These are phyloP conservation scores for Solanum ahanhuiri DNA, from an alignment of 257 asterid species.

Conservation along the genomic window DNA sequence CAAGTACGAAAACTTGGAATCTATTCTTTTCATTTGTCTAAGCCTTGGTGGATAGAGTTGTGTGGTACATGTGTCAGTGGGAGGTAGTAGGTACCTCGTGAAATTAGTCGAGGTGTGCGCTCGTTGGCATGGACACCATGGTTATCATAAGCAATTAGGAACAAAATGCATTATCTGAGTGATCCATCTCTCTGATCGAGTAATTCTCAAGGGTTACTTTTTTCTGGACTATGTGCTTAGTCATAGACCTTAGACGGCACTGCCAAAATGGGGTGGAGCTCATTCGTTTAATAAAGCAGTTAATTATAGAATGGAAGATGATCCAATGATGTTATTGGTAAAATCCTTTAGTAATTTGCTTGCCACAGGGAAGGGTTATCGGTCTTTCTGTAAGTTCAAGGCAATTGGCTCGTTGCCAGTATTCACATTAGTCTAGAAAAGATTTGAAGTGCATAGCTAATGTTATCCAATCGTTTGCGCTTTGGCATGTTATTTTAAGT, in stretches of 20 bases:
- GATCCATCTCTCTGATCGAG: not conserved
- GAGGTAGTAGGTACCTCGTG: not conserved
- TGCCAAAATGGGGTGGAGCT: not conserved
- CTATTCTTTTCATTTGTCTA: not conserved
- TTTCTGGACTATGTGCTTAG: not conserved
- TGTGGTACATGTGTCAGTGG: not conserved
- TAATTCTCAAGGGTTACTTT: not conserved
- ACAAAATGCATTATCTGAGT: not conserved
- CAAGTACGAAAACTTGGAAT: not conserved
- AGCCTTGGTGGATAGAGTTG: not conserved
- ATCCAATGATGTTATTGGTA: not conserved
- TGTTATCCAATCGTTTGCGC: not conserved
- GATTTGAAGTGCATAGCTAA: not conserved
- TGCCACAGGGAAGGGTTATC: not conserved
- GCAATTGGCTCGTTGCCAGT: not conserved
- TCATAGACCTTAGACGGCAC: not conserved
- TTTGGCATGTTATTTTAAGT: not conserved
- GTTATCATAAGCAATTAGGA: not conserved
- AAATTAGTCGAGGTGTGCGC: not conserved
- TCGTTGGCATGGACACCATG: not conserved
- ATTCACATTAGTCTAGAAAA: not conserved
- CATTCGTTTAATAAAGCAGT: not conserved
- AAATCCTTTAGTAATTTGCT: not conserved
- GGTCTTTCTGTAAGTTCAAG: not conserved
- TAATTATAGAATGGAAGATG: not conserved